These are phyloP conservation scores for Globisporangium iwayamae DNA, from an alignment of 352 stramenopile species.

Conservation along the genomic window DNA sequence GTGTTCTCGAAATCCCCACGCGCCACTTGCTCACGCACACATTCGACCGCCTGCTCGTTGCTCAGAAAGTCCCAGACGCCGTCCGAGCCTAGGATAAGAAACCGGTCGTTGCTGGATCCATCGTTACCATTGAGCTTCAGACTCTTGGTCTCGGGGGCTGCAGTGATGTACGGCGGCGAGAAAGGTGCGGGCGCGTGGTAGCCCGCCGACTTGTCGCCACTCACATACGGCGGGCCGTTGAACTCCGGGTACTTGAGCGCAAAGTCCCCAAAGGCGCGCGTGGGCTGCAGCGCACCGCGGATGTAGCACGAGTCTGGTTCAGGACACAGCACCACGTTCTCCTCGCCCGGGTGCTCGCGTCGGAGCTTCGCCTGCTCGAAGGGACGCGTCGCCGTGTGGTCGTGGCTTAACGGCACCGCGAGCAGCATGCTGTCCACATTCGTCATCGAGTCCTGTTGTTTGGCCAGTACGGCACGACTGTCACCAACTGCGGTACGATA, in stretches of 20 bases:
- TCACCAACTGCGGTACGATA: conserved; percentile 39
- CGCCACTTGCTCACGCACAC: conserved; percentile 61
- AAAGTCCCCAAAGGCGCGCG: conserved; percentile 89
- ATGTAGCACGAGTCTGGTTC: conserved; percentile 90
- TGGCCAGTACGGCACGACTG: conserved; percentile 70
- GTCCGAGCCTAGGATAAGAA: conserved; percentile 96
- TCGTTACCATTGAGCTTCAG: background rate
- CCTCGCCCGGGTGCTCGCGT: conserved; percentile 82
- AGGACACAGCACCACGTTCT: conserved; percentile 87
- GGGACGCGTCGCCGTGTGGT: conserved; percentile 89
- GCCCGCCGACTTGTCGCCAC: conserved; percentile 72
- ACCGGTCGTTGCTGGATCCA: conserved; percentile 74
- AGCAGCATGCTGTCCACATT: conserved; percentile 30
- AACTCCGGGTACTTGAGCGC: conserved; percentile 93
- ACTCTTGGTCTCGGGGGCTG: conserved; percentile 48
- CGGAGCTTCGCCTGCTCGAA: conserved; percentile 81
- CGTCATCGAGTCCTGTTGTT: conserved; percentile 21
- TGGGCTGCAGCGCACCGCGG: conserved; percentile 88
- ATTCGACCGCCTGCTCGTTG: conserved; percentile 92
- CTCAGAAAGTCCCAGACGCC: conserved; percentile 95
- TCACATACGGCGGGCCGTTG: conserved; percentile 74
- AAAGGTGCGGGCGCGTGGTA: conserved; percentile 85
- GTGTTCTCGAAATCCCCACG: conserved; percentile 44
- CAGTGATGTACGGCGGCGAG: conserved; percentile 90
- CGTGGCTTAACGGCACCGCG: conserved; percentile 74